Evolutionary conservation across 2,329 filamentous ascomycete species (phyloP).

Genomic region (Lasiodiplodia theobromae): DNA sequence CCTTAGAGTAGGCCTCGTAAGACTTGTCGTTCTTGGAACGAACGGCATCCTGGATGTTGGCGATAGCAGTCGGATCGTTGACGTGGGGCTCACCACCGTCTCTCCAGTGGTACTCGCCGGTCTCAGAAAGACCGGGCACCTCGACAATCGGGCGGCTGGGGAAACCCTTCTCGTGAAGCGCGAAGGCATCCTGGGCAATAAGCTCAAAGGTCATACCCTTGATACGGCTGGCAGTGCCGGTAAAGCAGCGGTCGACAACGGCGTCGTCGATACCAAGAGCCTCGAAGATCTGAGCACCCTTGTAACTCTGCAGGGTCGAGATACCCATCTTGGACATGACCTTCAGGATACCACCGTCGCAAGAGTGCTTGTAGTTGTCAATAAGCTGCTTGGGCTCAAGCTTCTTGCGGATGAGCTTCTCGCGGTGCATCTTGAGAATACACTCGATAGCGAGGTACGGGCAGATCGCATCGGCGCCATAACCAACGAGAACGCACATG

Average conservation of each 20-base stretch:
- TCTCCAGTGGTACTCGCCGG: constrained; percentile 98
- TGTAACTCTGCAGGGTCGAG: constrained; percentile 93
- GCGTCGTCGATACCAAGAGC: constrained; percentile 90
- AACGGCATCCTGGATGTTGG: constrained; percentile 96
- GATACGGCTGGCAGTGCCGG: constrained; percentile 91
- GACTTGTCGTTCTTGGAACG: constrained; percentile 98
- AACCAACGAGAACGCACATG: constrained; percentile 97
- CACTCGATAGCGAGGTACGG: constrained; percentile 96
- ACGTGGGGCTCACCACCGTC: constrained; percentile 94
- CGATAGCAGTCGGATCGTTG: constrained; percentile 93
- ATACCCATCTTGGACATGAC: constrained; percentile 99
- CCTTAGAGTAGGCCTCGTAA: constrained; percentile 92
- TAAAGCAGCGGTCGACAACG: constrained; percentile 94
- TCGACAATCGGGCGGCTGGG: constrained; percentile 79
- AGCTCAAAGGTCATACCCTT: constrained; percentile 92
- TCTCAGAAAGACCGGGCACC: constrained; percentile 83
- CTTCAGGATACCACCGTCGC: constrained; percentile 94
- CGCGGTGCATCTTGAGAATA: constrained; percentile 94
- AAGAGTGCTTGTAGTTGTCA: constrained; percentile 95
- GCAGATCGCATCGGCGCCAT: constrained; percentile 92
- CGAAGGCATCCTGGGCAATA: constrained; percentile 92
- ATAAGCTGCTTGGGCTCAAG: constrained; percentile 82
- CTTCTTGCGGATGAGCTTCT: constrained; percentile 91
- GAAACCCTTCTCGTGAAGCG: constrained; percentile 93
- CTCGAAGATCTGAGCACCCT: constrained; percentile 97